Conservation (phyloP, 169 alveolate species). For the Eimeria maxima region DNA sequence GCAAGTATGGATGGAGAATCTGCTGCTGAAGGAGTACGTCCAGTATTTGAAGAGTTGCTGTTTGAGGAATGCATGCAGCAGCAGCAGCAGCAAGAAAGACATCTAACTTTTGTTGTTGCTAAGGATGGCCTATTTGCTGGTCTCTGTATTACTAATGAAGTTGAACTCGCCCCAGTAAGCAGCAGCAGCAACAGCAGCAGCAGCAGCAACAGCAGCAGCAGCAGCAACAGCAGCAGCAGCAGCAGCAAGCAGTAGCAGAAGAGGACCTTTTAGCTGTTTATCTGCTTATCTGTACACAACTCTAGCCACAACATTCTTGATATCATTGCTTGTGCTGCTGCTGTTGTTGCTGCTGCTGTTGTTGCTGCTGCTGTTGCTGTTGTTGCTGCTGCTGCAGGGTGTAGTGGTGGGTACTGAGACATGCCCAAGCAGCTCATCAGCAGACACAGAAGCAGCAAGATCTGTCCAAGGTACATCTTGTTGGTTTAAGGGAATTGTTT, state of each 20-base stretch:
- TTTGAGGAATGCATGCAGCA: conserved; percentile 56
- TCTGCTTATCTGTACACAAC: too few relatives aligned
- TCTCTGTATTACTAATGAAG: conserved; percentile 66
- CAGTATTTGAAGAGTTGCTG: conserved; percentile 73
- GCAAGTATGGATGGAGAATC: background rate
- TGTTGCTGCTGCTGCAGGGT: conserved; percentile 42
- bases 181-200: background rate
- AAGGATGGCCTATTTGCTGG: conserved; percentile 65
- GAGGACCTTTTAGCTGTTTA: background rate
- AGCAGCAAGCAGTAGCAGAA: conserved; percentile 10
- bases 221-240: background rate
- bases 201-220: conserved; percentile 21
- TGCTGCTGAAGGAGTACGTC: background rate
- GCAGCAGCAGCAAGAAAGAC: conserved; percentile 76
- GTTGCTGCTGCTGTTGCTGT: background rate
- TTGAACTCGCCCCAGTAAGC: conserved; percentile 48
- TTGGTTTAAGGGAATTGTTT: conserved; percentile 69
- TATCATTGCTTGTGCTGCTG: background rate
- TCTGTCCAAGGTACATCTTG: background rate
- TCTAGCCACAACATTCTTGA: too few relatives aligned
- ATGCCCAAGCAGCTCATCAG: conserved; percentile 34
- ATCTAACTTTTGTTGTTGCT: conserved; percentile 36
- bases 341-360: background rate
- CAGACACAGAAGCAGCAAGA: background rate
- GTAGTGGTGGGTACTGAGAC: background rate